Base-by-base conservation (phyloP, 257 asterid genomes). In the Solanum sitiens region DNA sequence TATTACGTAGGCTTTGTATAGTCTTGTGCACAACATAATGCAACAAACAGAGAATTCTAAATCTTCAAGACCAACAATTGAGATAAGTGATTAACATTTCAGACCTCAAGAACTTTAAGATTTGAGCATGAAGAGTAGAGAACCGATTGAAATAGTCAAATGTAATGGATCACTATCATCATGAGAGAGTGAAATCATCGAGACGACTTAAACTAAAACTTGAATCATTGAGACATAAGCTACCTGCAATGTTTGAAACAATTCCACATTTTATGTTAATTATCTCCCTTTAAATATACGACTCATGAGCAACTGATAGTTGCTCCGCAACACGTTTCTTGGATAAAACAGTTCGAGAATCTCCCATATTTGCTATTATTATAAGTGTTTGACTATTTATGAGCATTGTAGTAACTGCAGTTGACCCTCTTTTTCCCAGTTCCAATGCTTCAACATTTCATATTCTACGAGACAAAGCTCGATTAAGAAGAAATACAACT, bases 391-490 rank as follows among this genome's bases (percentile, higher is more conserved):
- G 90, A 21, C 97, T 89, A 23, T 96, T 92, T 16, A 96, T 92
- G 85, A 96, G 74, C 86, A 96, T 94, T 45, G 98, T 98, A 6
- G 98, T 96, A 50, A 96, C 98, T 11, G 98, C 98, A 72, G 98
- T 96, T 56, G 99, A 96, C 13, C 99, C 99, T 2, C 99, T 98
- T 88, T 91, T 92, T 88, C 99, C 98, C 90, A 96, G 71, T 27
- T 88, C 87, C 98, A 89, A 86, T 87, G 90, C 63, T 93, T 93
- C 4, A 95, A 91, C 98, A 95, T 96, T 83, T 94, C 97, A 79
- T 94, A 95, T 89, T 96, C 98, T 93, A 95, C 97, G 2, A 95
- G 92, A 63, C 98, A 94, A 21, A 94, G 96, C 94, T 95, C 98
- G 7, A 94, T 94, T 93, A 97, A 87, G 97, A 93, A 95, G 91